Evolutionary conservation across 2,329 filamentous ascomycete species (phyloP).

Genomic region (Mycosphaerella sp.): DNA sequence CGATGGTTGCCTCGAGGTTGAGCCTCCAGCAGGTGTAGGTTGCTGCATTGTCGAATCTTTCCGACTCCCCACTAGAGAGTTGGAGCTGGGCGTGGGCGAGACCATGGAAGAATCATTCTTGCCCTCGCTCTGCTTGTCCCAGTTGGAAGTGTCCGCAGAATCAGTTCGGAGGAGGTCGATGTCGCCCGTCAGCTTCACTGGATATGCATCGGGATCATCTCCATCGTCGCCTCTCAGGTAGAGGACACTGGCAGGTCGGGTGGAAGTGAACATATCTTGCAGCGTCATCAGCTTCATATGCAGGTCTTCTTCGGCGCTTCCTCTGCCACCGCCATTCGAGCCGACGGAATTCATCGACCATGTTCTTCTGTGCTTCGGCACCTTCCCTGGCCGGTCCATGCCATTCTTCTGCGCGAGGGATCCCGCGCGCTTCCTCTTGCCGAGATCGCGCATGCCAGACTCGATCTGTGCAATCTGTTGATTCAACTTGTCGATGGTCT

Average conservation of each 20-base stretch:
- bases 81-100: conserved; percentile 45
- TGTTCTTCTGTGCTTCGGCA: conserved; percentile 82
- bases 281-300: conserved; percentile 70
- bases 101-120: conserved; percentile 50
- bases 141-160: conserved; percentile 42
- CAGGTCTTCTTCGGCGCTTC: conserved; percentile 59
- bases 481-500: conserved; percentile 92
- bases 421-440: conserved; percentile 55
- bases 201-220: conserved; percentile 73
- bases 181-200: conserved; percentile 66
- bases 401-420: conserved; percentile 44
- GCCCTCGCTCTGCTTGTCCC: conserved; percentile 47
- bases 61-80: conserved; percentile 38
- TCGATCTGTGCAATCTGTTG: conserved; percentile 79
- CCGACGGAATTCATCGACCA: conserved; percentile 83
- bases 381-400: conserved; percentile 65
- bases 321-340: conserved; percentile 37
- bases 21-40: conserved; percentile 38
- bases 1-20: conserved; percentile 40
- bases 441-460: conserved; percentile 53
- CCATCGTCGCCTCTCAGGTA: conserved; percentile 69
- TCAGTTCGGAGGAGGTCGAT: conserved; percentile 50
- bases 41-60: conserved; percentile 41
- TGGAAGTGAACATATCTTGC: conserved; percentile 85
- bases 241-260: conserved; percentile 67